Conservation (phyloP, 371 early-diverging fungal species). For the Parasitella parasitica region DNA sequence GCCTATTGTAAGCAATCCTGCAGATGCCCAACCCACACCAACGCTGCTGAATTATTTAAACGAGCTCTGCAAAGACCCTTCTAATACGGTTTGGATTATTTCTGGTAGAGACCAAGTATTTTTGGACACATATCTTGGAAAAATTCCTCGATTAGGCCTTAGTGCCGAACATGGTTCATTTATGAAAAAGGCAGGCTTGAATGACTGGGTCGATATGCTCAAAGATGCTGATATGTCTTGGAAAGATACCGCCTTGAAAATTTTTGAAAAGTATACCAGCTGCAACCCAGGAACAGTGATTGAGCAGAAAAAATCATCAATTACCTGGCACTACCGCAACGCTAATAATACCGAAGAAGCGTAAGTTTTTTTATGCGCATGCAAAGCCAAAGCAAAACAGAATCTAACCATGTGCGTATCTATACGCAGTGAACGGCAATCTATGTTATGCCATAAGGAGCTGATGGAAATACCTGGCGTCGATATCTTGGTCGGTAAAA, state of each 20-base stretch:
- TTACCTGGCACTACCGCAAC: constrained; percentile 93
- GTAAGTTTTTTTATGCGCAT: constrained; percentile 54
- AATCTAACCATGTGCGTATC: neutral
- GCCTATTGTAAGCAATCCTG: constrained; percentile 76
- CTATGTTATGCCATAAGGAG: constrained; percentile 83
- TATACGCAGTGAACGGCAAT: constrained; percentile 50
- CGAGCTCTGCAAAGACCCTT: constrained; percentile 69
- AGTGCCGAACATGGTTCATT: constrained; percentile 68
- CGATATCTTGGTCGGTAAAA: constrained; percentile 94
- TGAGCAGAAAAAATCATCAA: constrained; percentile 81
- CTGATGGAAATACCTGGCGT: constrained; percentile 83
- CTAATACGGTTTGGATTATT: constrained; percentile 88
- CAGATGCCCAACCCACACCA: constrained; percentile 72
- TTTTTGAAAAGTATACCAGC: constrained; percentile 87
- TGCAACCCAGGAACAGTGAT: constrained; percentile 91
- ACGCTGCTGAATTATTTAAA: constrained; percentile 64
- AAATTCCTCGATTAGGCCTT: constrained; percentile 75
- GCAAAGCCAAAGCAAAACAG: neutral
- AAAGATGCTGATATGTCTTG: constrained; percentile 84
- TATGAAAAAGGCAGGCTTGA: constrained; percentile 78
- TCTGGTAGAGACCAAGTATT: constrained; percentile 77
- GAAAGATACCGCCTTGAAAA: constrained; percentile 83
- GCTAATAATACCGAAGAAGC: constrained; percentile 48
- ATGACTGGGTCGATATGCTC: constrained; percentile 84
- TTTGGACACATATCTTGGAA: constrained; percentile 71